A percentile compares a stretch with the other conserved stretches of the same genome.
These are phyloP conservation scores for Neltuma alba DNA, from an alignment of 306 rosid species.

Conservation along the genomic window DNA sequence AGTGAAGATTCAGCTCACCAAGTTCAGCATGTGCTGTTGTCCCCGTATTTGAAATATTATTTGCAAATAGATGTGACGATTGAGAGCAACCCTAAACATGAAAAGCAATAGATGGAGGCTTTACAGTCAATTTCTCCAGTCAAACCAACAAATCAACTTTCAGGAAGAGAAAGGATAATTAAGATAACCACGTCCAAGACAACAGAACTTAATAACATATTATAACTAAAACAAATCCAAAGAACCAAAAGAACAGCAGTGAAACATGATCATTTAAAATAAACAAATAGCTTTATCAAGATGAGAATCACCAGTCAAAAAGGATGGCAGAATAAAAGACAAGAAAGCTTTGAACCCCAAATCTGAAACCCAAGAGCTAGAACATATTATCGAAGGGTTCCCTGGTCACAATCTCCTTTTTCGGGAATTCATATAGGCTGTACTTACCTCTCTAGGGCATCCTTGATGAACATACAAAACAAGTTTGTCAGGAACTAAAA, in stretches of 20 bases:
- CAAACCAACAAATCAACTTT: conserved; percentile 18
- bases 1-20: conserved; percentile 89
- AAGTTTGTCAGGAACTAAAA: conserved; percentile 2
- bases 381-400: not conserved
- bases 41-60: conserved; percentile 85
- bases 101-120: conserved; percentile 35
- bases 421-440: not conserved
- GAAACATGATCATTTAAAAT: not conserved
- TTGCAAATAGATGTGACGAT: conserved; percentile 87
- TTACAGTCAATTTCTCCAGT: conserved; percentile 21
- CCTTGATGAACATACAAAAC: conserved; percentile 20
- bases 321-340: conserved; percentile 9
- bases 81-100: conserved; percentile 85
- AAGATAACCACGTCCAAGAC: conserved; percentile 22
- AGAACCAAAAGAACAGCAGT: conserved; percentile 1
- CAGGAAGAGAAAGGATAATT: conserved; percentile 4
- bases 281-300: conserved; percentile 15
- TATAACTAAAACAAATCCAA: conserved; percentile 23
- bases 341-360: not conserved
- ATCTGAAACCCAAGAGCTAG: not conserved
- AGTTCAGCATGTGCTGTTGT: conserved; percentile 82
- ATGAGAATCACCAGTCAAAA: conserved; percentile 15
- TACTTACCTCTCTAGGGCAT: not conserved
- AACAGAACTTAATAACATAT: conserved; percentile 21
- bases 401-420: not conserved